Percentiles rank a stretch among this genome's conserved stretches.
Conservation (phyloP, 495 filamentous ascomycete species). For the Podospora comata region DNA sequence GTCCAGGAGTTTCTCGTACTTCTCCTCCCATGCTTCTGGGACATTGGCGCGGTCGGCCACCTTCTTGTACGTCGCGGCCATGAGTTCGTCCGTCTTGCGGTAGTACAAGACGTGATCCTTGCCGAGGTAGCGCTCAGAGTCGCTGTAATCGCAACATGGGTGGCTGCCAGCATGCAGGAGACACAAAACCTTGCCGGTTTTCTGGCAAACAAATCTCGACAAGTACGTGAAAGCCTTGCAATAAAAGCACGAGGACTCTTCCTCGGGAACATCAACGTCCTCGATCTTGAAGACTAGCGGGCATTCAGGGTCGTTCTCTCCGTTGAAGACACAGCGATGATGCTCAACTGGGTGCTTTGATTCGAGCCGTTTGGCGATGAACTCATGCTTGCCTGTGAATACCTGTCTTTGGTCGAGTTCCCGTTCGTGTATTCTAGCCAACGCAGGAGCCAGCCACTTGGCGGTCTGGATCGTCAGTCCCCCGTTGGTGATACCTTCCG, state of each 20-base stretch:
- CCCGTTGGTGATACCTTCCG: constrained; percentile 58
- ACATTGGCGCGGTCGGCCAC: constrained; percentile 81
- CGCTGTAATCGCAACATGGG: constrained; percentile 69
- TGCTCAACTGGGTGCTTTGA: constrained; percentile 31
- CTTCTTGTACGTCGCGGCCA: constrained; percentile 65
- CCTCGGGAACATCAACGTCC: constrained; percentile 75
- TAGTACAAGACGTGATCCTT: constrained; percentile 66
- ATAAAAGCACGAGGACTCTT: constrained; percentile 83
- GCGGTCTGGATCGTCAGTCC: constrained; percentile 88
- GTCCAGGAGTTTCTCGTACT: constrained; percentile 77
- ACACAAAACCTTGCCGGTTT: constrained; percentile 73
- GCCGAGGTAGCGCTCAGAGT: constrained; percentile 58
- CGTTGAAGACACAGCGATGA: constrained; percentile 43
- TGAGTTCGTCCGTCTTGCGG: constrained; percentile 68
- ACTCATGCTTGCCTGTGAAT: constrained; percentile 62
- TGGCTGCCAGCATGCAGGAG: constrained; percentile 71
- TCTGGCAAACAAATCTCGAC: constrained; percentile 81
- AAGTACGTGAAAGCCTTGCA: constrained; percentile 94
- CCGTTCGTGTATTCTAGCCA: constrained; percentile 69
- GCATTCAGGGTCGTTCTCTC: constrained; percentile 40
- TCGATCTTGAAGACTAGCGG: constrained; percentile 51
- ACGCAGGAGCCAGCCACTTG: constrained; percentile 86
- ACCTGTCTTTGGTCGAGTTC: constrained; percentile 65
- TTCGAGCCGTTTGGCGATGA: constrained; percentile 54
- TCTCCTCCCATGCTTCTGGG: constrained; percentile 87